Evolutionary conservation across 345 rosid species (phyloP).

Genomic region (Syzygium grande): DNA sequence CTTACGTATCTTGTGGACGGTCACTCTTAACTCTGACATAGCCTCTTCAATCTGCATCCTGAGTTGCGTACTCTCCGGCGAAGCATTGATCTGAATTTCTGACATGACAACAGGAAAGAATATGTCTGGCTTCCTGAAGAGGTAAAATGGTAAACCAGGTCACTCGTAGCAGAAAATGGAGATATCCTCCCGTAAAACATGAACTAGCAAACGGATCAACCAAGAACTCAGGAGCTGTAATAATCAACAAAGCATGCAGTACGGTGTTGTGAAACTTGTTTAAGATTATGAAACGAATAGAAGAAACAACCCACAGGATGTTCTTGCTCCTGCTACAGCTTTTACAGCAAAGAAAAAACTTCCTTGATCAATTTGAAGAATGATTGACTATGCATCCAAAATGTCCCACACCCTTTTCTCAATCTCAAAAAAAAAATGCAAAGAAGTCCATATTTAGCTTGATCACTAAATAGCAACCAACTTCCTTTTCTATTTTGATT

Average conservation of each 20-base stretch:
- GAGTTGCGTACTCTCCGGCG: neutral
- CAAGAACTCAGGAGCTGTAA: neutral
- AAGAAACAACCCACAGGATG: neutral
- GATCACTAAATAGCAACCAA: neutral
- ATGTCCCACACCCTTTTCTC: neutral
- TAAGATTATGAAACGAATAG: neutral
- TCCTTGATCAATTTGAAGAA: neutral
- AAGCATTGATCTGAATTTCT: neutral
- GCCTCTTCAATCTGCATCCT: neutral
- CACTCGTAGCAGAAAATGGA: neutral
- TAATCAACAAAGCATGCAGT: neutral
- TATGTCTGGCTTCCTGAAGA: slow-evolving; percentile 28
- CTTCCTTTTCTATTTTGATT: neutral
- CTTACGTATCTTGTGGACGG: neutral
- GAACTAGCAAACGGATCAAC: neutral
- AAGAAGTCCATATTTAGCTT: neutral
- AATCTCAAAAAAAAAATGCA: neutral
- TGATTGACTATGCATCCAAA: neutral
- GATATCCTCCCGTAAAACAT: neutral
- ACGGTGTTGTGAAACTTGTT: neutral
- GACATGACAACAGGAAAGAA: slow-evolving; percentile 21
- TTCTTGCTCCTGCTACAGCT: neutral
- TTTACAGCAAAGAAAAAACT: neutral
- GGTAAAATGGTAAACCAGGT: neutral
- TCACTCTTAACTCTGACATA: neutral